Base-by-base conservation (phyloP, 768 basidiomycete species). In the Tylopilus cervinicoccineus region DNA sequence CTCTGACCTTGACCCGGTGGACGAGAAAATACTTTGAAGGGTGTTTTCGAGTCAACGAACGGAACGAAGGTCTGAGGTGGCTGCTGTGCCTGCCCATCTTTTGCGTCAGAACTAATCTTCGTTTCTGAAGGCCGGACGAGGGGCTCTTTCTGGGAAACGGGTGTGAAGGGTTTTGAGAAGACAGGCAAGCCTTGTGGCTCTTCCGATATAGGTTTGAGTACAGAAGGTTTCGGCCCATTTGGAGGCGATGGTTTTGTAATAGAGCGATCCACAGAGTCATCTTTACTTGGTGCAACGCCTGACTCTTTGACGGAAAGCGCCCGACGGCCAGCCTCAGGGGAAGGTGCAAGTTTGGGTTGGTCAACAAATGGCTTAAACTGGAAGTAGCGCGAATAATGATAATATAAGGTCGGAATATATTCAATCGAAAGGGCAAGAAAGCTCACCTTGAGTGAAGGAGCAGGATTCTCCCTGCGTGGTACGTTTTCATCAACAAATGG, bases 321-420 rank as follows among this genome's bases (percentile, higher is more conserved):
- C 9, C 70, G 70, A 22, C 74, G 70, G 29, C 58, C 50, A 5
- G 59, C 40, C 22, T 67, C 67, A 6, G 69, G 57, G 19, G 64
- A 62, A 22, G 56, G 61, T 1, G 67, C 69, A 26, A 57, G 80
- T 45, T 69, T 71, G 26, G 53, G 64, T 37, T 78, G 75, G 46
- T 88, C 85, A 9, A 80, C 70, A 55, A 80, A 87, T 3, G 87
- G 84, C 40, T 76, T 78, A 59, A 88, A 84, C 86, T 89, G 42
- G 16, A 31, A 43, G 29, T 9, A 34, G n/a, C 5, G 19, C 6
- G 17, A 51, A 28, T 32, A 16, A 29, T 16, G 19, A 24, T 29
- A 36, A 32, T 19, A 34, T 29, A 37, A 55, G 19, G 47, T 22
- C 39, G 8, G 23, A 8, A 40, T 23, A 27, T 38, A 33, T 6